Conservation (phyloP, 1,284 basidiomycete genomes). For the Austropuccinia psidii region DNA sequence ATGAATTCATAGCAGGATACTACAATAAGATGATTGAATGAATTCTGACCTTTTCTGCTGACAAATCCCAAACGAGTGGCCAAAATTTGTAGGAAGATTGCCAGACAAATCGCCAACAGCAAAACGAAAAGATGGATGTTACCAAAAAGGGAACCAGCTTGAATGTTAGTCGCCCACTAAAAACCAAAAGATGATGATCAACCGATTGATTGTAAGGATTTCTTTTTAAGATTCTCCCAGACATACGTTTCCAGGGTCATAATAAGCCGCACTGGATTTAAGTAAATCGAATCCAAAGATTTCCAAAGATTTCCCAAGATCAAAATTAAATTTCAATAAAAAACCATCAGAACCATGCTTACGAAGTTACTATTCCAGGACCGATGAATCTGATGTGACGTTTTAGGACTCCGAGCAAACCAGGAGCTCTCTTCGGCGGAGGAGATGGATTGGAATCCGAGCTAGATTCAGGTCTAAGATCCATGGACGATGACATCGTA, state of each 20-base stretch:
- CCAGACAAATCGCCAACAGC: neutral
- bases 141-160: conserved; percentile 22
- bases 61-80: conserved; percentile 22
- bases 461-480: too few relatives aligned
- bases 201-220: too few relatives aligned
- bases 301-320: neutral
- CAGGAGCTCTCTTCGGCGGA: neutral
- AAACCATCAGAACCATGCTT: neutral
- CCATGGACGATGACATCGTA: too few relatives aligned
- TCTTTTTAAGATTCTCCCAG: too few relatives aligned
- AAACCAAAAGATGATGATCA: neutral
- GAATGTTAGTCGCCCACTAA: conserved; percentile 32
- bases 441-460: too few relatives aligned
- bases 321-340: neutral
- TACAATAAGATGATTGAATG: neutral
- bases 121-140: conserved; percentile 23
- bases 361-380: conserved; percentile 27
- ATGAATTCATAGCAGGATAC: neutral
- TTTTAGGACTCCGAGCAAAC: conserved; percentile 8
- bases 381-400: conserved; percentile 28
- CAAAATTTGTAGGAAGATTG: conserved; percentile 21
- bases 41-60: conserved; percentile 22
- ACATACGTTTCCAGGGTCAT: conserved; percentile 34
- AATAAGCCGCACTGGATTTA: neutral
- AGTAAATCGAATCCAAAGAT: neutral